phyloP scores from a whole-genome alignment of 2,329 filamentous ascomycete species.

The Fonsecaea erecta region DNA sequence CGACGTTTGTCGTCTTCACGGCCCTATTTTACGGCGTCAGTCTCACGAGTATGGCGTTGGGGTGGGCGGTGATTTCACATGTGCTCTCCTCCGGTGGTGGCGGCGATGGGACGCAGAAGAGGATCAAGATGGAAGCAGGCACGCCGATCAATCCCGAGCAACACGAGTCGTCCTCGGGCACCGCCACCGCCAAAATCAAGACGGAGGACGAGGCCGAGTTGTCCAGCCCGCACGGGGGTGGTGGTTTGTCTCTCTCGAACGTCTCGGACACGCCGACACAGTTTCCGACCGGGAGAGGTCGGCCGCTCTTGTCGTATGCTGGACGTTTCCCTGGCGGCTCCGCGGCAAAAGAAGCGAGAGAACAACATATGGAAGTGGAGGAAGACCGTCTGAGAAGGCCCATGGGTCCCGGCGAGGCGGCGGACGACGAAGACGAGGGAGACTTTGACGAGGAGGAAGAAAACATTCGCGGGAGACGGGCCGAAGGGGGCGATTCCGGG shows the following conservation, averaged over 20 bases:
- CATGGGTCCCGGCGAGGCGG: constrained; percentile 29
- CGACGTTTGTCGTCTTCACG: constrained; percentile 71
- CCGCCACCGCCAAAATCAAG: constrained; percentile 35
- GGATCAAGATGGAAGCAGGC: constrained; percentile 19
- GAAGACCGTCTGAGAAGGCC: constrained; percentile 18
- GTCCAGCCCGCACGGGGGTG: constrained; percentile 2
- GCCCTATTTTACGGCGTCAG: constrained; percentile 77
- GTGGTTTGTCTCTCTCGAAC: constrained; percentile 20
- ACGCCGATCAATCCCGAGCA: constrained; percentile 38
- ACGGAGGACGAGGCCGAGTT: constrained; percentile 37
- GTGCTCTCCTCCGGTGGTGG: constrained; percentile 39
- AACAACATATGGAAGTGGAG: constrained; percentile 4
- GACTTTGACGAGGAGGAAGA: constrained; percentile 36
- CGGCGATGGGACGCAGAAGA: neutral
- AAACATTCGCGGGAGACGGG: constrained; percentile 27
- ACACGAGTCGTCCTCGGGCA: constrained; percentile 15
- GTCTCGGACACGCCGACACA: constrained; percentile 24
- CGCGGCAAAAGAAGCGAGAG: constrained; percentile 9
- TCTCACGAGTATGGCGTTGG: constrained; percentile 67
- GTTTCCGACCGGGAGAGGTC: constrained; percentile 24
- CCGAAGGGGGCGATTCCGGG: constrained; percentile 54
- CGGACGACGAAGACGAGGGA: constrained; percentile 38
- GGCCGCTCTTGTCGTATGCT: constrained; percentile 38
- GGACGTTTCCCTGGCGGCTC: neutral
- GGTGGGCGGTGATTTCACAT: constrained; percentile 61